Base-by-base conservation (phyloP, 148 eudicot genomes). In the Spergularia bocconei region DNA sequence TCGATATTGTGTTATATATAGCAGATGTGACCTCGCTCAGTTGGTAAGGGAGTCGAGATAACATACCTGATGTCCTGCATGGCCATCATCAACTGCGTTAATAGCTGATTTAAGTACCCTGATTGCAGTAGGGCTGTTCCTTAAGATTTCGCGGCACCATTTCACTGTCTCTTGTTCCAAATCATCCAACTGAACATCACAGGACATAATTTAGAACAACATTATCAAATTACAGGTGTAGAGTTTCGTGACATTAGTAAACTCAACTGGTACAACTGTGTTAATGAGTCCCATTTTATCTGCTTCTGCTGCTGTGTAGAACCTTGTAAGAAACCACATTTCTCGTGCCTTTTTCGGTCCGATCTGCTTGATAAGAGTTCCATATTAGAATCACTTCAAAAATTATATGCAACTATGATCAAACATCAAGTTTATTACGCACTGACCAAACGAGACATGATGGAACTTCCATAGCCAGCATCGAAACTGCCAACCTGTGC, bases 331-430 rank as follows among this genome's bases (percentile, higher is more conserved):
- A 65, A 82, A 95, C 98, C 97, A 95, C 97, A 95, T 95, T 83
- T 95, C 98, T 4, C 97, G 88, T 2, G 98, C 96, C 79, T 84
- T 92, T 83, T 95, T 95, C 50, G 97, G 97, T 65, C 98, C 98
- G 59, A 95, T 80, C 98, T 95, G 80, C 70, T 47, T 51, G 72
- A 59, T 21, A 67, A 73, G 4, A 79, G 60, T 59, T 56, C 13
- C 55, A 62, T 44, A 16, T 33, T 2, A 33, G 67, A 75, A 39
- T 6, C 12, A 19, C 3, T 20, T 7, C 16, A 20, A 11, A 16
- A 3, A 66, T 65, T 13, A 12, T 25, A 21, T 20, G 6, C 5
- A 56, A 75, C 54, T 58, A 17, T 13, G 44, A 1, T 71, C 6
- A 23, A 60, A 69, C 38, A 41, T 58, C 21, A 21, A 78, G 79